Conservation (phyloP, 371 early-diverging fungal genomes). For the Rhizopus arrhizus region DNA sequence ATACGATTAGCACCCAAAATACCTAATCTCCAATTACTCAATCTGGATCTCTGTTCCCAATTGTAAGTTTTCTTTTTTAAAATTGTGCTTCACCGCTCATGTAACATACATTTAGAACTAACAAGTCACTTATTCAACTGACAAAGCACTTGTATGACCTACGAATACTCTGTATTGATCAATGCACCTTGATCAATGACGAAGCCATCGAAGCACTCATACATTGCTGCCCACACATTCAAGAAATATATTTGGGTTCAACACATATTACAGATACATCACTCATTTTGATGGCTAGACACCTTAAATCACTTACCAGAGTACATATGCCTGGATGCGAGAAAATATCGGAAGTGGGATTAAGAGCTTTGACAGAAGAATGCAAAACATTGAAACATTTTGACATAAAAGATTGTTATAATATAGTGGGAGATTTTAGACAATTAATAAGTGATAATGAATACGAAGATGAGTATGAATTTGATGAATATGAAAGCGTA, state of each 20-base stretch:
- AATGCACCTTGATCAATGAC: constrained; percentile 22
- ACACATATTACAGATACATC: constrained; percentile 22
- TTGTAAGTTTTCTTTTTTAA: constrained; percentile 9
- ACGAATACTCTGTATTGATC: constrained; percentile 17
- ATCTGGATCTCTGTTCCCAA: constrained; percentile 19
- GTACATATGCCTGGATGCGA: constrained; percentile 16
- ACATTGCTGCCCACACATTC: constrained; percentile 12
- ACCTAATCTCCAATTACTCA: constrained; percentile 21
- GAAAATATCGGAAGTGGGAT: constrained; percentile 19
- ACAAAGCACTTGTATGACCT: constrained; percentile 16
- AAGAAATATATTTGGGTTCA: constrained; percentile 19
- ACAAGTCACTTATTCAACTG: constrained; percentile 11
- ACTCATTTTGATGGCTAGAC: constrained; percentile 9
- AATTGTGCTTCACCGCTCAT: background rate
- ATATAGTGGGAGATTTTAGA: constrained; percentile 16
- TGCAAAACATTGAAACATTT: constrained; percentile 17
- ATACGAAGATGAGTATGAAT: constrained; percentile 16
- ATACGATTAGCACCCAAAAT: constrained; percentile 11
- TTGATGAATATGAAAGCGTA: constrained; percentile 4
- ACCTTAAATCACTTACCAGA: constrained; percentile 10
- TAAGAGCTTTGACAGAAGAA: constrained; percentile 7
- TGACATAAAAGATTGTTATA: constrained; percentile 22
- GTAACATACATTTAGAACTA: constrained; percentile 9
- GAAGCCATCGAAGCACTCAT: constrained; percentile 6
- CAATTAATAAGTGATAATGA: constrained; percentile 3